A percentile compares a stretch with the other conserved stretches of the same genome.
These are phyloP conservation scores for Leptodermis oblonga DNA, from an alignment of 257 asterid species.

Conservation along the genomic window DNA sequence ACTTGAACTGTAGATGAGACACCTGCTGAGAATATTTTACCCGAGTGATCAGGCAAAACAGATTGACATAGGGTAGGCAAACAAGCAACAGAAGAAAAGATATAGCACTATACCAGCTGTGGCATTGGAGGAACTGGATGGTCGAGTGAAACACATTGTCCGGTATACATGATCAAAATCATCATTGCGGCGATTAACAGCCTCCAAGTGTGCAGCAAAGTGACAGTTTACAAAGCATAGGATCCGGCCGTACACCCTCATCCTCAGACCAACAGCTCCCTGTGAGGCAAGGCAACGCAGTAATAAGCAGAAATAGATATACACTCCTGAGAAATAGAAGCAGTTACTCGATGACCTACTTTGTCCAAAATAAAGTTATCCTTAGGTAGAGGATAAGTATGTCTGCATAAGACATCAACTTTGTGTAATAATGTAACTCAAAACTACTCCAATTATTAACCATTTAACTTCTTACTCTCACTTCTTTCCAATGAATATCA, in stretches of 20 bases:
- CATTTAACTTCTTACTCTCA: not conserved
- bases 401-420: not conserved
- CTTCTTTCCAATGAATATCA: not conserved
- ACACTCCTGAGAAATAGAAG: not conserved
- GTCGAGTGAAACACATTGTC: constrained; percentile 78
- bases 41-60: constrained; percentile 43
- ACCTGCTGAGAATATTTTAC: constrained; percentile 65
- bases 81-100: constrained; percentile 43
- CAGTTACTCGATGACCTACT: not conserved
- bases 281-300: constrained; percentile 27
- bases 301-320: constrained; percentile 1
- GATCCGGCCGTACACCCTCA: constrained; percentile 76
- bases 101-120: constrained; percentile 63
- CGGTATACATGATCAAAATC: constrained; percentile 95
- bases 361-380: not conserved
- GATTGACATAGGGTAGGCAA: constrained; percentile 44
- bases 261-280: constrained; percentile 99
- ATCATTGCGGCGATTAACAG: constrained; percentile 84
- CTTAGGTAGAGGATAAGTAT: not conserved
- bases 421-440: not conserved
- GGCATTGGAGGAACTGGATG: constrained; percentile 57
- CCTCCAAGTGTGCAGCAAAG: constrained; percentile 97
- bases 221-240: constrained; percentile 96
- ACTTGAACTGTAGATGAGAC: constrained; percentile 69
- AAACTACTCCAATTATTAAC: not conserved